Evolutionary conservation across 78 protist species (phyloP).

Genomic region (Abeoforma whisleri): DNA sequence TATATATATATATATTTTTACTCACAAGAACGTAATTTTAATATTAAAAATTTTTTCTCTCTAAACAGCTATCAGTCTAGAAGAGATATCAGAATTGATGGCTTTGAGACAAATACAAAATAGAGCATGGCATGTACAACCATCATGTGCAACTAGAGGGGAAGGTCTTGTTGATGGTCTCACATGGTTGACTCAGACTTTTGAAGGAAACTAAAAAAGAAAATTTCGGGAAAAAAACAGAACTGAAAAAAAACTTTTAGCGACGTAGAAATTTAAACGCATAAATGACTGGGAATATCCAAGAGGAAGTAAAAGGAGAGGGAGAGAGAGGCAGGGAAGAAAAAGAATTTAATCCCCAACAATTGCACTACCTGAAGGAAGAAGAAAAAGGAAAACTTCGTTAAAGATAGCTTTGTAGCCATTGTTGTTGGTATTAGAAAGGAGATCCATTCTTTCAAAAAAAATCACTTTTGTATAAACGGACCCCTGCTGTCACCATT

Average conservation of each 20-base stretch:
- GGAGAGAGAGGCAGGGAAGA: no score
- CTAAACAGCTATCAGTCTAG: background rate
- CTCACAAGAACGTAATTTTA: no score
- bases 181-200: slow-evolving; percentile 49
- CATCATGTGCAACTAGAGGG: slow-evolving; percentile 42
- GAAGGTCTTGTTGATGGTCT: slow-evolving; percentile 61
- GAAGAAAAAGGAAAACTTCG: background rate
- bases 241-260: background rate
- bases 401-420: background rate
- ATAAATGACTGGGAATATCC: no score
- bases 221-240: background rate
- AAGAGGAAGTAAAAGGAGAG: no score
- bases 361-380: background rate
- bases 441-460: no score
- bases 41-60: no score
- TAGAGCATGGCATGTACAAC: slow-evolving; percentile 41
- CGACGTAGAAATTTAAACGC: no score
- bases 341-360: no score
- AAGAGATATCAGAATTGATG: background rate
- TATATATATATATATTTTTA: no score
- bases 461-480: no score
- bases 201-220: background rate
- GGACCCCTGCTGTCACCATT: no score
- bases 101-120: background rate
- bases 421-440: background rate